Evolutionary conservation across 345 rosid genomes (phyloP), one percentile per base, ranked within the genome.

Genomic region (Cardiospermum halicacabum): DNA sequence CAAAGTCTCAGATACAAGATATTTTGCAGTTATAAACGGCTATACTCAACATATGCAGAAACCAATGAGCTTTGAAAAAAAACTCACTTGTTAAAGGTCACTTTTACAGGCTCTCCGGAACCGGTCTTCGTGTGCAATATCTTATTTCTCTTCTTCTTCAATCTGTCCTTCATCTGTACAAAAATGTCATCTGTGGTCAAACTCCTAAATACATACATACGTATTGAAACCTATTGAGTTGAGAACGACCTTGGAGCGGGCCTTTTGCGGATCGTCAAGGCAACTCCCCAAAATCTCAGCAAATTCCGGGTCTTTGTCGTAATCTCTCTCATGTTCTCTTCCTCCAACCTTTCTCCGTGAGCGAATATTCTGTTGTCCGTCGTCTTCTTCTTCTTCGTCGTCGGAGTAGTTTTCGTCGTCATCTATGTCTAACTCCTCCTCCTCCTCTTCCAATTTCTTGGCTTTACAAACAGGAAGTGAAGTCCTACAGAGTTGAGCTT

Each of bases 51-150:
- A 58, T 27, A 28, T 25, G 4, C 37, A 3, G 15, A 28, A 47
- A 18, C 42, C 11, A 34, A 30, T 19, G 27, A 30, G 13, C 22
- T 34, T 43, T 60, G 25, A 19, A 39, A 2, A 18, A 2, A 21
- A 65, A 77, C 93, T 80, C 73, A 93, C 98, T 88, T 84, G 81
- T 93, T 85, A 78, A 93, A 90, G 0, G 70, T 76, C 26, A 90
- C 97, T 67, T 81, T 82, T 88, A 90, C 84, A 7, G 94, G 89
- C 27, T 69, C 60, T 5, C 80, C 81, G 5, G 96, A 90, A 63
- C 97, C 98, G 2, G 94, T 93, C 81, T 90, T 93, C 7, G 91
- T 62, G 5, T 86, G 96, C 59, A 93, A 64, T 72, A 93, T 82
- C 67, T 75, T 90, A 81, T 81, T 74, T 77, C 96, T 86, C 72